Percentiles rank a stretch among this genome's conserved stretches.
These are phyloP conservation scores for Talaromyces sp. DNA, from an alignment of 2,329 filamentous ascomycete species.

Conservation along the genomic window DNA sequence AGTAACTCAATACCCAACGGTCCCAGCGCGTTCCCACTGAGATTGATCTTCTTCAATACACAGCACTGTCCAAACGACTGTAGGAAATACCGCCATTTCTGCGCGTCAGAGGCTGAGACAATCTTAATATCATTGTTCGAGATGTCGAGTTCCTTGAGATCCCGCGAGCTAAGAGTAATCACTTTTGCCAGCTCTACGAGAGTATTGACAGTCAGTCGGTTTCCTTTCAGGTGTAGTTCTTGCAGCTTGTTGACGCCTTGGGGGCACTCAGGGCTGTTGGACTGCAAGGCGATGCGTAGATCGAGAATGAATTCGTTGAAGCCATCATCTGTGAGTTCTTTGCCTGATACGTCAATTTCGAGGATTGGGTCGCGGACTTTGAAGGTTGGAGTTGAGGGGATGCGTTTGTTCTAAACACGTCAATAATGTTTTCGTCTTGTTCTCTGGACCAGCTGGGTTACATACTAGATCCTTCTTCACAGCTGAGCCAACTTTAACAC, in stretches of 20 bases:
- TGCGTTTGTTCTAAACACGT: conserved; percentile 32
- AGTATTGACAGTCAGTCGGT: conserved; percentile 42
- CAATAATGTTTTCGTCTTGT: no score
- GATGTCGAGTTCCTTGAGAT: conserved; percentile 47
- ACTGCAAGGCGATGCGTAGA: conserved; percentile 39
- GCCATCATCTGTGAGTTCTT: conserved; percentile 46
- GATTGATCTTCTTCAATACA: conserved; percentile 43
- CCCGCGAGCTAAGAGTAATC: conserved; percentile 40
- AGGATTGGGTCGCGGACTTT: conserved; percentile 33
- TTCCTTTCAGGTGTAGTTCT: conserved; percentile 46
- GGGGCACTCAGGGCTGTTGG: conserved; percentile 28
- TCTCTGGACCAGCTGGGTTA: no score
- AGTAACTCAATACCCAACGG: conserved; percentile 46
- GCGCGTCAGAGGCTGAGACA: conserved; percentile 24
- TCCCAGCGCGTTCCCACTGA: conserved; percentile 45
- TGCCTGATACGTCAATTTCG: conserved; percentile 47
- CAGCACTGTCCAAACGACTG: conserved; percentile 42
- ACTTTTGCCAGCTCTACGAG: conserved; percentile 42
- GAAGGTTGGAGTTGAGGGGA: conserved; percentile 27
- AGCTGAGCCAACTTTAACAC: conserved; percentile 44
- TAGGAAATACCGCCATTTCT: conserved; percentile 47
- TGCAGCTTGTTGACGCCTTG: conserved; percentile 38
- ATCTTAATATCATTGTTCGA: conserved; percentile 46
- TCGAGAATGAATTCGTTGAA: conserved; percentile 42
- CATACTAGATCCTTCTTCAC: conserved; percentile 44